Evolutionary conservation across 805 yeast species (phyloP), one percentile per base, ranked within the genome.

Genomic region (Nadsonia fulvescens): DNA sequence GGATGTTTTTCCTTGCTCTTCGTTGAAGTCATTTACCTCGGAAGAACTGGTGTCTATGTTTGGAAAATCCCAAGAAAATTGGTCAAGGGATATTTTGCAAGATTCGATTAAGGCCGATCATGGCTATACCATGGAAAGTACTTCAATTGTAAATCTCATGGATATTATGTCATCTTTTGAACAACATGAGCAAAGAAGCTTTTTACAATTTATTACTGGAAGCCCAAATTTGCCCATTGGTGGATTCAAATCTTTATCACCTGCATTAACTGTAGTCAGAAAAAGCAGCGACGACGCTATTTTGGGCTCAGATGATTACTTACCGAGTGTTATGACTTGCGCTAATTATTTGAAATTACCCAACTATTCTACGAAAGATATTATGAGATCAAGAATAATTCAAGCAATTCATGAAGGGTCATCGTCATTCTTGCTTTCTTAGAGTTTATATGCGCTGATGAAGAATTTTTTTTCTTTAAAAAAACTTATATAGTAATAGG

Each of bases 271-370:
- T 0, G 82, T 89, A 18, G 96, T 89, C 2, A 53, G 79, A 33
- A 82, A 79, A 43, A 70, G 63, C 31, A 37, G 46, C 4, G 40
- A 46, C 20, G 62, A 73, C n/a, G 96, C 86, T 27, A 70, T 63
- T 24, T 44, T 65, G 14, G 49, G 53, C 8, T 63, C 77, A 4
- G 93, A 86, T 47, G 81, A 71, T 33, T 82, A 74, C 42, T 56
- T 89, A 30, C 96, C 98, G 2, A 79, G 93, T 51, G 98, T 89
- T 3, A 86, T 86, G 98, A 86, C 98, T 0, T 86, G 98, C 56
- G 95, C 92, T 3, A 86, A 86, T 45, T 89, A 86, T 44, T 58
- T 86, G 37, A 86, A 86, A 46, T 53, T 89, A 12, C 96, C 98
- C 4, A 66, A 75, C 35, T 89, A 86, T 44, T 62, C 79, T 3